Evolutionary conservation across 2,329 filamentous ascomycete genomes (phyloP), one percentile per base, ranked within the genome.

Genomic region (Penicillium sp.): DNA sequence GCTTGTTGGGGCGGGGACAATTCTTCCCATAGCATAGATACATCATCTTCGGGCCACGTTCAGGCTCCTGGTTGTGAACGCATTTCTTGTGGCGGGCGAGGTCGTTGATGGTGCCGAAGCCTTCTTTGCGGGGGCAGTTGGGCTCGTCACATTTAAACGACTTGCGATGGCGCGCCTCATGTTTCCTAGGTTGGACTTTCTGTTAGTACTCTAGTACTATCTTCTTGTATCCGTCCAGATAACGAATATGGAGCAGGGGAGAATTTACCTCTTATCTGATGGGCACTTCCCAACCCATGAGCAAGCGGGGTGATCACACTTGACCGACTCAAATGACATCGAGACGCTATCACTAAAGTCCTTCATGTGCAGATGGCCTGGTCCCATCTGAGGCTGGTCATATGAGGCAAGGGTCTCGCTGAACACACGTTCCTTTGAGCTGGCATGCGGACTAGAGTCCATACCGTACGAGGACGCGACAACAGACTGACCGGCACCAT

Each of bases 41-140:
- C 34, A 78, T 78, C 55, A 81, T 81, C 40, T 76, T 78, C 0
- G 74, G 76, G 8, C 79, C 79, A 1, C 77, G 75, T 23, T 65
- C 69, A 54, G 72, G 75, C 34, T 64, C 75, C 48, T 80, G 75
- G 21, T 74, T 76, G 68, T 96, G 92, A 5, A 89, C 86, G 55
- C 86, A 89, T 66, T 84, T 86, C 63, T 83, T 85, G 69, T 96
- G 92, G 48, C 92, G 81, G n/a, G 88, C 83, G 11, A 93, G 83
- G 64, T 96, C 92, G 68, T 95, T 96, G 16, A 77, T 72, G 0
- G 91, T 95, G 16, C 87, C 87, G 65, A 96, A 96, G 0, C 90
- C 91, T 57, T 84, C 79, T 5, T 70, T 75, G 11, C 86, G 80
- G 23, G 67, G 61, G 69, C 91, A 95, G 4, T 75, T 75, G 1